Percentiles rank a stretch among this genome's conserved stretches.
Conservation (phyloP, 352 stramenopile genomes). For the Phytophthora tubulina region DNA sequence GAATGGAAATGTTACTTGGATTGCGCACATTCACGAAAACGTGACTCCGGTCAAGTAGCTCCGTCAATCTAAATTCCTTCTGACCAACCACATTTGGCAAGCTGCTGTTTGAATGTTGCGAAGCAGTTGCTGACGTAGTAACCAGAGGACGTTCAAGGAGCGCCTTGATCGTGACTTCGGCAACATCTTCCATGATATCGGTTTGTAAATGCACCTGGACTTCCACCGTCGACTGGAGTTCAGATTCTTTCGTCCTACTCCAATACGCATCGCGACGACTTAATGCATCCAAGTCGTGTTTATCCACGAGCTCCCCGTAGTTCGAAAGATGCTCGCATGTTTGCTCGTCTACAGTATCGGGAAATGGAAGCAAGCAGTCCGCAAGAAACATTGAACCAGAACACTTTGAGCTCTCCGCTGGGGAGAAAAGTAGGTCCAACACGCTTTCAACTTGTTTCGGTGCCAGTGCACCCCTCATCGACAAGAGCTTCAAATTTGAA, state of each 20-base stretch:
- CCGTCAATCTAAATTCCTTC: constrained; percentile 51
- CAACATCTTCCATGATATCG: constrained; percentile 44
- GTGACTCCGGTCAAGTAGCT: constrained; percentile 40
- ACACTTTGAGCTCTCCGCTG: constrained; percentile 41
- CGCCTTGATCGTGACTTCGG: constrained; percentile 43
- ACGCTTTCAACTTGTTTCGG: constrained; percentile 37
- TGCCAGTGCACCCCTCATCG: constrained; percentile 25
- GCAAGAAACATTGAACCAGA: constrained; percentile 38
- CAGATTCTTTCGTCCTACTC: constrained; percentile 15
- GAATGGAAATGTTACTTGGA: constrained; percentile 55
- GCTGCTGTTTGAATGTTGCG: constrained; percentile 1
- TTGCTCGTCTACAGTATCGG: constrained; percentile 15
- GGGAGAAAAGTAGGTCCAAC: constrained; percentile 48
- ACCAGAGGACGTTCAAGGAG: constrained; percentile 49
- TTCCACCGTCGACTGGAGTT: constrained; percentile 21
- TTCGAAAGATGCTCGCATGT: constrained; percentile 45
- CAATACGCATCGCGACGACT: constrained; percentile 47
- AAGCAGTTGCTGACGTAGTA: constrained; percentile 8
- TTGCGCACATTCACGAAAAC: constrained; percentile 55
- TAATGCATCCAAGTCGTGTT: constrained; percentile 45
- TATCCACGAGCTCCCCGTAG: constrained; percentile 47
- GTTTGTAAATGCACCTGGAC: constrained; percentile 47
- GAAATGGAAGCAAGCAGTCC: constrained; percentile 48
- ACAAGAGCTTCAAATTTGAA: constrained; percentile 33
- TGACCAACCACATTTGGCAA: constrained; percentile 1